Evolutionary conservation across 805 yeast species (phyloP).

Genomic region (Maudiozyma saulgeensis): DNA sequence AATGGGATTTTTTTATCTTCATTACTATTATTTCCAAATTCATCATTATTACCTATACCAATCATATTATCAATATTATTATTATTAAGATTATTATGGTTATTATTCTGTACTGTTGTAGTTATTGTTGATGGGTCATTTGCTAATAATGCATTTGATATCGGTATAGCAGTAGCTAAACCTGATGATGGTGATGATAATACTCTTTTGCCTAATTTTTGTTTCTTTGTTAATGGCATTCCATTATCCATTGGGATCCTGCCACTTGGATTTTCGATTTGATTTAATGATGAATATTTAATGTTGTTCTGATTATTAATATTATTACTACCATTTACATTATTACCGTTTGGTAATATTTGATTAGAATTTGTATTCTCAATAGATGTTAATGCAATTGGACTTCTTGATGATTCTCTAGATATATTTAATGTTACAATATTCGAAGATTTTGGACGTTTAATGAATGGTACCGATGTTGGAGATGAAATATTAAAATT

Average conservation of each 20-base stretch:
- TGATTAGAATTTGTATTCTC: not conserved
- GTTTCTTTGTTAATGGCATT: slow-evolving; percentile 1
- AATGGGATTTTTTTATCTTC: slow-evolving; percentile 1
- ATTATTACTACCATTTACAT: not conserved
- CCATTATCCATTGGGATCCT: slow-evolving; percentile 5
- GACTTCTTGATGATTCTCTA: slow-evolving; percentile 27
- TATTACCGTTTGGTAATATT: not conserved
- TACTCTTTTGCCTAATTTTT: slow-evolving; percentile 1
- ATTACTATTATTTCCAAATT: not conserved
- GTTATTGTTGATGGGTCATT: not conserved
- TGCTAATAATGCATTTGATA: slow-evolving; percentile 2
- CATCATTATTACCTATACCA: not conserved
- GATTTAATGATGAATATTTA: slow-evolving; percentile 6
- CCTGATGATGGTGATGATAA: slow-evolving; percentile 7
- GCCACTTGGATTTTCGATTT: slow-evolving; percentile 2
- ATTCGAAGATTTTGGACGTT: slow-evolving; percentile 25
- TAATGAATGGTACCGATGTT: slow-evolving; percentile 14
- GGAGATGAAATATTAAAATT: slow-evolving; percentile 3
- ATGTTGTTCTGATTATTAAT: not conserved
- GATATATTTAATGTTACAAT: slow-evolving; percentile 28
- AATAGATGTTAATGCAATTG: slow-evolving; percentile 10
- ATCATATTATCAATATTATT: not conserved
- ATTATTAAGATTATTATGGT: not conserved
- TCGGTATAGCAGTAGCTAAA: slow-evolving; percentile 2
- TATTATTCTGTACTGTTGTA: not conserved